phyloP scores from a whole-genome alignment of 176 grass and related monocot species.

The Triticum monococcum region DNA sequence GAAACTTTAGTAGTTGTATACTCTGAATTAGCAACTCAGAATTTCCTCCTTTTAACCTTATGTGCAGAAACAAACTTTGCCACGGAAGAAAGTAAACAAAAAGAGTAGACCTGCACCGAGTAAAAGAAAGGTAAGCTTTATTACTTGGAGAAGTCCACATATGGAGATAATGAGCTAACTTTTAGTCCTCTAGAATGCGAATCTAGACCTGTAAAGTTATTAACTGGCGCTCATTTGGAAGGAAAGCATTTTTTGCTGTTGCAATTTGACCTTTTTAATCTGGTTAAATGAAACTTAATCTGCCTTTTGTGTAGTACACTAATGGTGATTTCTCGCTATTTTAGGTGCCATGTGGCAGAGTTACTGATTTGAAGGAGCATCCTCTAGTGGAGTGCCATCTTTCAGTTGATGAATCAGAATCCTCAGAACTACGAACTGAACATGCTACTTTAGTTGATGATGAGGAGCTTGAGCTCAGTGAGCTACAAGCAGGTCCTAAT shows the following conservation, averaged over 20 bases:
- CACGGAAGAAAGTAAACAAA: conserved; percentile 58
- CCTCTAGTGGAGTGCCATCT: conserved; percentile 66
- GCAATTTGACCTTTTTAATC: neutral
- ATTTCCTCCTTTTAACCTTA: conserved; percentile 1
- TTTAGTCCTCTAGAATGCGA: neutral
- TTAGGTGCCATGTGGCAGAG: conserved; percentile 61
- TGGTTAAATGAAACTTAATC: neutral
- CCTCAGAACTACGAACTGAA: conserved; percentile 50
- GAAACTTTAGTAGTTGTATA: neutral
- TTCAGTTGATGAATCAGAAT: conserved; percentile 56
- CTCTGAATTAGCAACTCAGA: conserved; percentile 14
- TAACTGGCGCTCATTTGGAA: neutral
- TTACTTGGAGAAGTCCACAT: neutral
- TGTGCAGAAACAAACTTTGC: conserved; percentile 52
- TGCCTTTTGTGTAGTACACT: neutral
- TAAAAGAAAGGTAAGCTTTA: conserved; percentile 65
- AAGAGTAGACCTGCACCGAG: conserved; percentile 35
- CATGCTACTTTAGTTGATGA: conserved; percentile 65
- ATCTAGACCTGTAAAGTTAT: conserved; percentile 5
- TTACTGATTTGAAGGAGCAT: conserved; percentile 43
- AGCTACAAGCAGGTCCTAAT: conserved; percentile 88
- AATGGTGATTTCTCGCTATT: neutral
- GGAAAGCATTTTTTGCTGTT: neutral
- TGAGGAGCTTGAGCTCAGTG: conserved; percentile 91
- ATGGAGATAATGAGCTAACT: neutral